phyloP scores from a whole-genome alignment of 495 filamentous ascomycete genomes.

The Xylaria telfairii region DNA sequence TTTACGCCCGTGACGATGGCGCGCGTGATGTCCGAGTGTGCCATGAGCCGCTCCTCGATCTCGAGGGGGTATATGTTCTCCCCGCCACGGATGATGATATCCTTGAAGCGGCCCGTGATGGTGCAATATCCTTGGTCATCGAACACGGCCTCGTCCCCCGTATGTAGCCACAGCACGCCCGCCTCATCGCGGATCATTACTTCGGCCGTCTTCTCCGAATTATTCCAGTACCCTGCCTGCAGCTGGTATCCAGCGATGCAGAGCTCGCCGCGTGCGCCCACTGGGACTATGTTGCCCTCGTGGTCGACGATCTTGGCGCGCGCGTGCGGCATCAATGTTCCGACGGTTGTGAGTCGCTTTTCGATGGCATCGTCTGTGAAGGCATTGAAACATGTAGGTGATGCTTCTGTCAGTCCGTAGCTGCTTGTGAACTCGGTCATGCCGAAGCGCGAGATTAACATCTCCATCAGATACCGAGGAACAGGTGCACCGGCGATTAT shows the following conservation, averaged over 20 bases:
- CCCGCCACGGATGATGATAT: constrained; percentile 68
- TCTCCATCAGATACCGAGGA: constrained; percentile 67
- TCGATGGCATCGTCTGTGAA: constrained; percentile 68
- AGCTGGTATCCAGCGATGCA: constrained; percentile 74
- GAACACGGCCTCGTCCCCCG: constrained; percentile 73
- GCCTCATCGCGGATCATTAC: constrained; percentile 62
- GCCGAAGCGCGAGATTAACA: constrained; percentile 62
- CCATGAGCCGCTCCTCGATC: constrained; percentile 69
- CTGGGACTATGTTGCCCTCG: constrained; percentile 63
- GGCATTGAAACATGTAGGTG: constrained; percentile 74
- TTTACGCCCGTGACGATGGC: constrained; percentile 70
- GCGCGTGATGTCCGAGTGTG: constrained; percentile 59
- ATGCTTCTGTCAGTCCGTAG: constrained; percentile 76
- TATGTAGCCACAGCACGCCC: constrained; percentile 69
- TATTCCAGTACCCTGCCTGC: constrained; percentile 73
- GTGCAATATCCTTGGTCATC: constrained; percentile 66
- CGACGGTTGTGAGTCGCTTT: constrained; percentile 66
- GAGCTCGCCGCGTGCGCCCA: constrained; percentile 67
- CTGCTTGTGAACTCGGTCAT: constrained; percentile 73
- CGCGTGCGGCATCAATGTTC: constrained; percentile 70
- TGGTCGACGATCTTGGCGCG: constrained; percentile 70
- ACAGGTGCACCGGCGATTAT: constrained; percentile 75
- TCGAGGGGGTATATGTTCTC: constrained; percentile 74
- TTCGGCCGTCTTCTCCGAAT: constrained; percentile 71
- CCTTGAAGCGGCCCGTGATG: constrained; percentile 70